Conservation (phyloP, 371 early-diverging fungal species). For the Dentiscutata heterogama region DNA sequence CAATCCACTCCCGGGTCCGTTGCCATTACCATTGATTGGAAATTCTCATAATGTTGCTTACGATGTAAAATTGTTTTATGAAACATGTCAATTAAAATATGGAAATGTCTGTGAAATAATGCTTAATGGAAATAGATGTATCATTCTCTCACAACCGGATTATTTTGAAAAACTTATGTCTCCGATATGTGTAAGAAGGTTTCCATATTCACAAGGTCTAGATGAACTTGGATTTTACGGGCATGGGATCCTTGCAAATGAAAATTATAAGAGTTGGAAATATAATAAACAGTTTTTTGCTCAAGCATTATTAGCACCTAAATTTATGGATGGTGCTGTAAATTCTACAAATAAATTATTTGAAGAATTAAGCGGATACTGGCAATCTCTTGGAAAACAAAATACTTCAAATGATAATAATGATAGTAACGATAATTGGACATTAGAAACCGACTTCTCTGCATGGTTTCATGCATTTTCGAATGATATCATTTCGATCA, state of each 20-base stretch:
- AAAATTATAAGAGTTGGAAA: background rate
- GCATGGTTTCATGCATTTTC: background rate
- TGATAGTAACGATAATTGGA: background rate
- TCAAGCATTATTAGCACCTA: background rate
- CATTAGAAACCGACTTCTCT: conserved; percentile 10
- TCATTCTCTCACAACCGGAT: too few species aligned
- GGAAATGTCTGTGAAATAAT: too few species aligned
- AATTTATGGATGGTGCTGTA: background rate
- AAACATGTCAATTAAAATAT: too few species aligned
- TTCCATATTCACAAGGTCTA: too few species aligned
- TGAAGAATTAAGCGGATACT: conserved; percentile 3
- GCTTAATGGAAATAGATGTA: too few species aligned
- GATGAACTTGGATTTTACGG: background rate
- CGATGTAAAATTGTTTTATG: too few species aligned
- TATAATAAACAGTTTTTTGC: background rate
- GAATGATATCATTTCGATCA: background rate
- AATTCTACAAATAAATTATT: background rate
- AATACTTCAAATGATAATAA: background rate
- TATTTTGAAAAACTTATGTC: too few species aligned
- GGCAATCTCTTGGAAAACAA: conserved; percentile 13
- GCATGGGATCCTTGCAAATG: background rate
- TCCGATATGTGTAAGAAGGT: too few species aligned
- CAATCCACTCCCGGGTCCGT: too few species aligned
- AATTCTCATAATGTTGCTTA: too few species aligned
- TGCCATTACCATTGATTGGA: too few species aligned